phyloP scores from a whole-genome alignment of 2,329 filamentous ascomycete species.

The Colletotrichum sp. region DNA sequence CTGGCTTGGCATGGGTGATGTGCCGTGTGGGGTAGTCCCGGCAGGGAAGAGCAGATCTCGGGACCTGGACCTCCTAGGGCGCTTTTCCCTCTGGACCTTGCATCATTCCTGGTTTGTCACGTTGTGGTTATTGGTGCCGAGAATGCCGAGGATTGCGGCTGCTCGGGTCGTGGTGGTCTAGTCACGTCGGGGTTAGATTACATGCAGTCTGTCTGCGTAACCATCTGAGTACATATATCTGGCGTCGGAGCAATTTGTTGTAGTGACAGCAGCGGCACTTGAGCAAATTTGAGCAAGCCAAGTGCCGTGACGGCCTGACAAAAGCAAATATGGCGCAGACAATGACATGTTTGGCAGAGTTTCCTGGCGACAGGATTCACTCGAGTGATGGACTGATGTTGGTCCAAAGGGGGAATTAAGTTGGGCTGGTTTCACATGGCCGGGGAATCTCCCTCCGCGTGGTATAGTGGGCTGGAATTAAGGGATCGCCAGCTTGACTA shows the following conservation, averaged over 20 bases:
- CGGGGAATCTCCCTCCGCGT: constrained; percentile 14
- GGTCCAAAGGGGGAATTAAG: background rate
- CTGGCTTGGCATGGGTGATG: constrained; percentile 4
- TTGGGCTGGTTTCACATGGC: constrained; percentile 6
- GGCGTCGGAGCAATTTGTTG: background rate
- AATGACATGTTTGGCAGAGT: background rate
- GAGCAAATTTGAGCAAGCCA: background rate
- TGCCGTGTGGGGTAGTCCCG: constrained; percentile 10
- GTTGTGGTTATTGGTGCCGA: background rate
- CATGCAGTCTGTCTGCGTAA: background rate
- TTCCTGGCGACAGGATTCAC: background rate
- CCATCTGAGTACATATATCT: background rate
- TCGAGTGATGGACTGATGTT: background rate
- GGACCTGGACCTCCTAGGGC: background rate
- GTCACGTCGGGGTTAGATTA: background rate
- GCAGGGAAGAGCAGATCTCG: background rate
- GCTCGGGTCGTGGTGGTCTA: background rate
- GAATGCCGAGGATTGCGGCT: background rate
- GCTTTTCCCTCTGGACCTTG: background rate
- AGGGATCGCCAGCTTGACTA: background rate
- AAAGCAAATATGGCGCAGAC: background rate
- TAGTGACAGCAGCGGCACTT: background rate
- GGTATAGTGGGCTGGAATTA: constrained; percentile 9
- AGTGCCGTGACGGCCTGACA: background rate
- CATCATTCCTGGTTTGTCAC: background rate